These are phyloP conservation scores for Erythrophleum fordii DNA, from an alignment of 306 rosid genomes.

Conservation along the genomic window DNA sequence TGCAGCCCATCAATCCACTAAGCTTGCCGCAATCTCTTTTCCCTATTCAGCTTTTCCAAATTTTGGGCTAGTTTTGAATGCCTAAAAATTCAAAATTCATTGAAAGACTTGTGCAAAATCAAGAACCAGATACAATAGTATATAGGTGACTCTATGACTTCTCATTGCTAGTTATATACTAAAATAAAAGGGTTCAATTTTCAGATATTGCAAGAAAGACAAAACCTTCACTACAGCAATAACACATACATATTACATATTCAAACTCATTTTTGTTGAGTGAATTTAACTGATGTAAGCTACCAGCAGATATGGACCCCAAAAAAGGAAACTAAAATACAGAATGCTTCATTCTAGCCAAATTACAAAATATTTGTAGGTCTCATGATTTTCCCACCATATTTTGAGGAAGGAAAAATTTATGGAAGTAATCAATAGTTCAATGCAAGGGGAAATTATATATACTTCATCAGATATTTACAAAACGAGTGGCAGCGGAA, in stretches of 20 bases:
- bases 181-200: not conserved
- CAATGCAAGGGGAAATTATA: not conserved
- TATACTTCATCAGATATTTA: not conserved
- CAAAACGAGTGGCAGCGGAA: not conserved
- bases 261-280: not conserved
- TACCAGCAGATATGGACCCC: conserved; percentile 3
- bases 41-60: not conserved
- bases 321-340: not conserved
- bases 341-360: not conserved
- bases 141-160: not conserved
- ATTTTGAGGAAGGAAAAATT: not conserved
- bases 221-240: not conserved
- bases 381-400: conserved; percentile 1
- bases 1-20: not conserved
- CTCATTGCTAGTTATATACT: not conserved
- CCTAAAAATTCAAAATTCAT: not conserved
- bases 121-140: not conserved
- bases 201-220: not conserved
- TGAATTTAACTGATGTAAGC: conserved; percentile 5
- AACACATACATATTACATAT: not conserved
- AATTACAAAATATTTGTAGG: not conserved
- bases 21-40: not conserved
- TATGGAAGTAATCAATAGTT: not conserved
- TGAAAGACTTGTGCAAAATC: not conserved
- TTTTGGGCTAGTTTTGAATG: not conserved